A percentile compares a stretch with the other conserved stretches of the same genome.
phyloP scores from a whole-genome alignment of 805 yeast species.

The Saturnispora hagleri region DNA sequence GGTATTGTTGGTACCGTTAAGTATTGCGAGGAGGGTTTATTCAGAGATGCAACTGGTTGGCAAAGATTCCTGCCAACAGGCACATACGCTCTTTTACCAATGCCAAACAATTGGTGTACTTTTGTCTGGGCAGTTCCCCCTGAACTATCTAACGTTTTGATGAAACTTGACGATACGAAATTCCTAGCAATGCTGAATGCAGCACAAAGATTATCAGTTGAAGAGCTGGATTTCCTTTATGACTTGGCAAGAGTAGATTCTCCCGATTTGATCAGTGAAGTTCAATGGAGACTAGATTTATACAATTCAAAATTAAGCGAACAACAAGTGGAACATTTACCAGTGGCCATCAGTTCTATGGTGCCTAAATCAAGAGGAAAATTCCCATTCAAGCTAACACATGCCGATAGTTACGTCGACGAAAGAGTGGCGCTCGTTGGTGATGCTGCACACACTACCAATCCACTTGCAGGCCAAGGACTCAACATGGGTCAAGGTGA shows the following conservation, averaged over 20 bases:
- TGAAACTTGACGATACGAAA: slow-evolving; percentile 47
- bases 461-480: slow-evolving; percentile 97
- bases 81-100: slow-evolving; percentile 84
- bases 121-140: slow-evolving; percentile 90
- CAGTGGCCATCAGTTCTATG: slow-evolving; percentile 55
- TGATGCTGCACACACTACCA: slow-evolving; percentile 97
- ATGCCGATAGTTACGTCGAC: slow-evolving; percentile 80
- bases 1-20: slow-evolving; percentile 91
- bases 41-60: slow-evolving; percentile 65
- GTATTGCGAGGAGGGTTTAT: slow-evolving; percentile 56
- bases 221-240: slow-evolving; percentile 68
- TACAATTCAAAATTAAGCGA: slow-evolving; percentile 24
- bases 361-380: slow-evolving; percentile 64
- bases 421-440: slow-evolving; percentile 91
- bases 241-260: slow-evolving; percentile 28
- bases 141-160: slow-evolving; percentile 54
- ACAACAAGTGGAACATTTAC: slow-evolving; percentile 44
- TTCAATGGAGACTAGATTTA: slow-evolving; percentile 57
- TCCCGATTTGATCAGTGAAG: slow-evolving; percentile 51
- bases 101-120: slow-evolving; percentile 81
- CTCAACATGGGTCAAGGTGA: slow-evolving; percentile 96
- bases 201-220: slow-evolving; percentile 68
- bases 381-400: slow-evolving; percentile 82
- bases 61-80: slow-evolving; percentile 89
- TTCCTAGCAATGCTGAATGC: slow-evolving; percentile 75